These are phyloP conservation scores for Zygoascus sp. DNA, from an alignment of 1,139 yeast species.

Conservation along the genomic window DNA sequence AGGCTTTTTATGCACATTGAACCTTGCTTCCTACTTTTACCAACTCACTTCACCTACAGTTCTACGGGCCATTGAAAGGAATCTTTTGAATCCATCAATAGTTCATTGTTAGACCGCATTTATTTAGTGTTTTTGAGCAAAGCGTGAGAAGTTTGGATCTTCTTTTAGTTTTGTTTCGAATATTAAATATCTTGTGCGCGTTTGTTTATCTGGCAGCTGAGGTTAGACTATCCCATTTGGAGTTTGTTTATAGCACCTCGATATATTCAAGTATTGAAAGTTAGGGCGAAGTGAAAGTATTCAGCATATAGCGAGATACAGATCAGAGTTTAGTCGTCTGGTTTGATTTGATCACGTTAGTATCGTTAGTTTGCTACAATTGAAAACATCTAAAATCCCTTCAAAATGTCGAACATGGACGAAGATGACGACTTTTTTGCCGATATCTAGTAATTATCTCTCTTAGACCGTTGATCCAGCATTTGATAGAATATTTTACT, in stretches of 20 bases:
- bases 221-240: constrained; percentile 1
- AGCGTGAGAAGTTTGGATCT: not conserved
- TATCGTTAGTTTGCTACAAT: constrained; percentile 10
- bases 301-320: constrained; percentile 8
- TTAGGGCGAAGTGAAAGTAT: not conserved
- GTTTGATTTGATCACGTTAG: not conserved
- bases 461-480: not conserved
- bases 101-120: not conserved
- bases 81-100: constrained; percentile 1
- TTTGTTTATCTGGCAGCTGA: too few relatives aligned
- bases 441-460: constrained; percentile 56
- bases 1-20: not conserved
- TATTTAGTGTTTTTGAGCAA: not conserved
- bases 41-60: not conserved
- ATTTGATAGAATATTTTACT: constrained; percentile 7
- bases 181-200: too few relatives aligned
- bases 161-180: not conserved
- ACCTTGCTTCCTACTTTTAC: not conserved
- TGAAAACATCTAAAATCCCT: constrained; percentile 1
- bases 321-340: constrained; percentile 2
- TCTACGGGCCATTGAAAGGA: not conserved
- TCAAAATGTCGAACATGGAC: constrained; percentile 54
- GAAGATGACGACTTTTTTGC: constrained; percentile 84
- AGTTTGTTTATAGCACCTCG: constrained; percentile 2
- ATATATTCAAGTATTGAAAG: constrained; percentile 1